Conservation (phyloP, 2,329 filamentous ascomycete species). For the Sarocladium strictum region DNA sequence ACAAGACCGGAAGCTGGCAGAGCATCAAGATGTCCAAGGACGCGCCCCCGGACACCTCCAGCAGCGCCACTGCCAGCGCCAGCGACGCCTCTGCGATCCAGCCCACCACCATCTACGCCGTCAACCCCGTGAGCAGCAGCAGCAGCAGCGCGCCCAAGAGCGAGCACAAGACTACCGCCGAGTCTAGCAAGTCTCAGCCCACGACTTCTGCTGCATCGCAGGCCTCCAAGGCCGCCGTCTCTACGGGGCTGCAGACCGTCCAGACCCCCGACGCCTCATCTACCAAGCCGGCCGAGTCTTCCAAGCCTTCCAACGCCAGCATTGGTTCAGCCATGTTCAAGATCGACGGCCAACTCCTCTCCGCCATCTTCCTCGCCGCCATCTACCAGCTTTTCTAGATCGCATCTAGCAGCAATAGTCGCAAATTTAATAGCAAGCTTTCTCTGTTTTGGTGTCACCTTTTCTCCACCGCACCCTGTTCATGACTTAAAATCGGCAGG, state of each 20-base stretch:
- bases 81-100: background rate
- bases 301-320: background rate
- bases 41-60: background rate
- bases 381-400: background rate
- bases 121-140: no score
- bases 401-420: no score
- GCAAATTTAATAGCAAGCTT: no score
- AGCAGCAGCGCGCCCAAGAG: background rate
- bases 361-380: background rate
- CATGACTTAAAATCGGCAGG: no score
- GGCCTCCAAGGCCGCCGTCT: background rate
- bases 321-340: background rate
- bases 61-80: background rate
- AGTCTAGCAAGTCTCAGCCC: background rate
- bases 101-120: no score
- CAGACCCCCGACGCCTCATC: background rate
- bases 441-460: no score
- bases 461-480: no score
- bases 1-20: slow-evolving; percentile 18
- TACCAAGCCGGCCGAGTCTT: background rate
- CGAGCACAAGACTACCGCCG: background rate
- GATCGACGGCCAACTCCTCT: background rate
- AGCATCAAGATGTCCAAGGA: slow-evolving; percentile 15
- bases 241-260: background rate
- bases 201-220: background rate